A percentile compares a stretch with the other conserved stretches of the same genome.
Evolutionary conservation across 441 rosid genomes (phyloP).

Genomic region (Macaranga tanarius): DNA sequence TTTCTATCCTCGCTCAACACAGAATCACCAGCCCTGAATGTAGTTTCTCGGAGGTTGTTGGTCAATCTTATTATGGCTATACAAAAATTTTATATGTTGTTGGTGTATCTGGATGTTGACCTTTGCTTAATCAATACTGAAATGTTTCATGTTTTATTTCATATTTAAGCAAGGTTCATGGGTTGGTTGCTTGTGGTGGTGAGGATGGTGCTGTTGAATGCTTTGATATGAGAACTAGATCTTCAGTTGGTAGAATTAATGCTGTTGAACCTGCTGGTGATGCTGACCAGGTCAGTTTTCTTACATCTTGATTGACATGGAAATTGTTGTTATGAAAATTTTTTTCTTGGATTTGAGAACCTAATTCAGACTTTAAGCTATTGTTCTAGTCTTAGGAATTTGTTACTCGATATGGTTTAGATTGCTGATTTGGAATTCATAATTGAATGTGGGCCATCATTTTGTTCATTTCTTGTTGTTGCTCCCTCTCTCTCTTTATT

Average conservation of each 20-base stretch:
- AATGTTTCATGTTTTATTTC: slow-evolving; percentile 2
- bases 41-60: slow-evolving; percentile 80
- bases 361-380: too few species aligned
- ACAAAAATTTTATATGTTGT: background rate
- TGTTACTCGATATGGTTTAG: background rate
- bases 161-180: slow-evolving; percentile 71
- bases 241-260: slow-evolving; percentile 78
- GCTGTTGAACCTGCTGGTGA: slow-evolving; percentile 76
- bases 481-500: background rate
- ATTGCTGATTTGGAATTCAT: background rate
- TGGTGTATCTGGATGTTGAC: slow-evolving; percentile 5
- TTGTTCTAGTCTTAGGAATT: too few species aligned
- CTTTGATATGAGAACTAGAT: slow-evolving; percentile 78
- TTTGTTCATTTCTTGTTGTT: slow-evolving; percentile 7
- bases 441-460: background rate
- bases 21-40: slow-evolving; percentile 83
- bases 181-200: slow-evolving; percentile 95
- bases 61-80: slow-evolving; percentile 10
- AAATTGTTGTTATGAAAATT: background rate
- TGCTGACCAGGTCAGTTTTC: slow-evolving; percentile 50
- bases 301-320: slow-evolving; percentile 7
- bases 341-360: too few species aligned
- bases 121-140: slow-evolving; percentile 25
- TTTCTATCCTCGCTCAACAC: slow-evolving; percentile 74
- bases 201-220: slow-evolving; percentile 95